phyloP scores from a whole-genome alignment of 1,284 basidiomycete genomes.

The Trichosporon sp. region DNA sequence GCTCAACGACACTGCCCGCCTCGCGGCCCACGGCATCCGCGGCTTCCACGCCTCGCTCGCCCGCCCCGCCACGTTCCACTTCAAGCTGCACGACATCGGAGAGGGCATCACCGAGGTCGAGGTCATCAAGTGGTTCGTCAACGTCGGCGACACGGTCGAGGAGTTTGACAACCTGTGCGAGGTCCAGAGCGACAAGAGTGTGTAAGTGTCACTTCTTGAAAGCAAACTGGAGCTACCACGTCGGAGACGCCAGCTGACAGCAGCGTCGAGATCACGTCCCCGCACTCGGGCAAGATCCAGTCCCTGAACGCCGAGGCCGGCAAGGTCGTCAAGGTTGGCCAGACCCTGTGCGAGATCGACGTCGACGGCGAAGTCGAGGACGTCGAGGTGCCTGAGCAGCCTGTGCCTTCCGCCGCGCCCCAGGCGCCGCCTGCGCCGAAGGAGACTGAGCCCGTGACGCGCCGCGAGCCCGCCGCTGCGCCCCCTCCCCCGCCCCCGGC shows the following conservation, averaged over 20 bases:
- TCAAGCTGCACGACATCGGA: slow-evolving; percentile 92
- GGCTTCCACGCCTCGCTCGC: slow-evolving; percentile 16
- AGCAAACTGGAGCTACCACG: neutral
- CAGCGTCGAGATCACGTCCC: slow-evolving; percentile 87
- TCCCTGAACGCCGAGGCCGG: slow-evolving; percentile 74
- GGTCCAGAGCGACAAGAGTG: slow-evolving; percentile 82
- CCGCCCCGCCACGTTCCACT: slow-evolving; percentile 45
- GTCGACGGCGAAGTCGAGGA: slow-evolving; percentile 23
- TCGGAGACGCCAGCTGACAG: neutral
- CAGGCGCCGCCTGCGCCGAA: neutral
- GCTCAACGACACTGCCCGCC: neutral
- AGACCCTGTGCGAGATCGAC: slow-evolving; percentile 75
- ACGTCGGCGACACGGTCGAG: slow-evolving; percentile 62
- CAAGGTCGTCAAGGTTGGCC: slow-evolving; percentile 80
- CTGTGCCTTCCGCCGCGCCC: neutral
- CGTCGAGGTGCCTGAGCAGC: slow-evolving; percentile 6
- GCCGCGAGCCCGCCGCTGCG: neutral
- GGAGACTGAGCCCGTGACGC: neutral
- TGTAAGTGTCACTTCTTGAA: slow-evolving; percentile 27
- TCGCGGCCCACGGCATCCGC: neutral
- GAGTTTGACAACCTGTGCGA: slow-evolving; percentile 86
- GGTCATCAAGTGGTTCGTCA: slow-evolving; percentile 74
- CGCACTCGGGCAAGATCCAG: slow-evolving; percentile 72
- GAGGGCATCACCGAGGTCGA: slow-evolving; percentile 84
- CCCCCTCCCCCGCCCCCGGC: neutral